Conservation (phyloP, 1,284 basidiomycete genomes). For the Hortiboletus rubellus region DNA sequence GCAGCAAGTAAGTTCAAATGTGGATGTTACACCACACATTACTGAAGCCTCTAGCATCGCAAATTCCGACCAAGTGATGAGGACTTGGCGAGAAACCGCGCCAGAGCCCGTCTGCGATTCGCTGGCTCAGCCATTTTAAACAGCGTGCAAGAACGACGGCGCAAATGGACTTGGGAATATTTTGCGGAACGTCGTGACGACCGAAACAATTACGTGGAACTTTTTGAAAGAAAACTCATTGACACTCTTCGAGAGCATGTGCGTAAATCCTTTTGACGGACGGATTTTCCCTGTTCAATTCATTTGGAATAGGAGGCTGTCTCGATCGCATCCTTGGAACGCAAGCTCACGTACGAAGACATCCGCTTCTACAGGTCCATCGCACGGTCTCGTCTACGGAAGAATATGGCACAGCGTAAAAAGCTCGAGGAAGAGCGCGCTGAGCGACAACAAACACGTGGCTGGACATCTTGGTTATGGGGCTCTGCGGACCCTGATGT, state of each 20-base stretch:
- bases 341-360: slow-evolving; percentile 89
- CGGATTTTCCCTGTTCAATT: slow-evolving; percentile 11
- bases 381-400: slow-evolving; percentile 84
- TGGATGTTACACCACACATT: neutral
- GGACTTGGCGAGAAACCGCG: slow-evolving; percentile 64
- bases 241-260: slow-evolving; percentile 53
- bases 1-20: slow-evolving; percentile 61
- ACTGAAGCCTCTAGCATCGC: slow-evolving; percentile 60
- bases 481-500: slow-evolving; percentile 51
- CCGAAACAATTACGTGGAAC: slow-evolving; percentile 77
- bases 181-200: slow-evolving; percentile 90
- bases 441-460: slow-evolving; percentile 50
- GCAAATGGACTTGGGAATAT: slow-evolving; percentile 92
- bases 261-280: slow-evolving; percentile 15
- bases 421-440: slow-evolving; percentile 69
- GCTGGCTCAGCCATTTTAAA: slow-evolving; percentile 82
- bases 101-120: slow-evolving; percentile 78
- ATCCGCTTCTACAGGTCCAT: slow-evolving; percentile 98
- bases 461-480: slow-evolving; percentile 90
- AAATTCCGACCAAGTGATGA: slow-evolving; percentile 71
- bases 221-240: slow-evolving; percentile 81
- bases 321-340: slow-evolving; percentile 72
- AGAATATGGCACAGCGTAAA: slow-evolving; percentile 75
- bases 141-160: slow-evolving; percentile 83
- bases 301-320: slow-evolving; percentile 53